A percentile compares a stretch with the other conserved stretches of the same genome.
These are phyloP conservation scores for Rhodamnia rubescens DNA, from an alignment of 345 rosid species.

Conservation along the genomic window DNA sequence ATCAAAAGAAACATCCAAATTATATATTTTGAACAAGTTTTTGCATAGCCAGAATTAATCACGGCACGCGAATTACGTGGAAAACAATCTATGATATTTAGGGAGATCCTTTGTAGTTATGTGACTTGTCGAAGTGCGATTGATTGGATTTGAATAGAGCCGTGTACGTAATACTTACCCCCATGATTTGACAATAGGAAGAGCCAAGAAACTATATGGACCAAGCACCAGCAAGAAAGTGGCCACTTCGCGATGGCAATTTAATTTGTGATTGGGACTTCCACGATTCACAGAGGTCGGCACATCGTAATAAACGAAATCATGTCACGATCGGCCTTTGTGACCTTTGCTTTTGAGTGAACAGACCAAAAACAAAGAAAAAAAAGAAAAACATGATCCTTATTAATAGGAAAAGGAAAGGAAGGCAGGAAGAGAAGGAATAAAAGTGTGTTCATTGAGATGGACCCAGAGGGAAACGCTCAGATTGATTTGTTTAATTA, in stretches of 20 bases:
- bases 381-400: neutral
- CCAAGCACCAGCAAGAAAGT: neutral
- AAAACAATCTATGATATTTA: too few relatives aligned
- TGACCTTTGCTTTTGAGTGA: neutral
- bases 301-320: neutral
- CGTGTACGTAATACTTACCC: neutral
- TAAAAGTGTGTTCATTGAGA: neutral
- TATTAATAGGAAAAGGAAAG: neutral
- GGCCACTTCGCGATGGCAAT: neutral
- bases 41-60: neutral
- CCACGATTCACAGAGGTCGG: neutral
- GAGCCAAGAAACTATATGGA: neutral
- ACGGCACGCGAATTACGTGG: too few relatives aligned
- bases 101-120: neutral
- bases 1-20: neutral
- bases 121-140: accelerated
- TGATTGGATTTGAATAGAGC: neutral
- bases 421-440: neutral
- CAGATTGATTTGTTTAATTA: neutral
- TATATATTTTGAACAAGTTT: neutral
- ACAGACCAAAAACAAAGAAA: neutral
- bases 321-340: neutral
- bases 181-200: neutral
- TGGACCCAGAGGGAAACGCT: neutral
- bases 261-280: neutral